A percentile compares a stretch with the other conserved stretches of the same genome.
Evolutionary conservation across 495 filamentous ascomycete genomes (phyloP).

Genomic region (Aspergillus bridgeri): DNA sequence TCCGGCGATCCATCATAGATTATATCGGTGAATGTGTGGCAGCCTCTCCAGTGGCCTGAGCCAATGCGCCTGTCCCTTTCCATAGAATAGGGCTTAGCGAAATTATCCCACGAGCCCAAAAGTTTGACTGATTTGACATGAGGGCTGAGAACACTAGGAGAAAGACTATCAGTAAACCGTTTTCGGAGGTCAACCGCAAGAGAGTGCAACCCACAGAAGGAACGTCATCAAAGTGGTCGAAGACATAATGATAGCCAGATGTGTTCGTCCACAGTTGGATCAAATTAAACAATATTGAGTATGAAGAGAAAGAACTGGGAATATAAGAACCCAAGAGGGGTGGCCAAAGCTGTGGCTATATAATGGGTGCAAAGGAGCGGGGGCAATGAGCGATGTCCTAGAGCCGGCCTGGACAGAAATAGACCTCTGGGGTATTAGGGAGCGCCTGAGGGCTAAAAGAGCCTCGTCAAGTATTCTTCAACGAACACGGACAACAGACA

Average conservation of each 20-base stretch:
- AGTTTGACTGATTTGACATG: constrained; percentile 71
- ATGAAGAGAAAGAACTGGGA: background rate
- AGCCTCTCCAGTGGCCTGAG: constrained; percentile 75
- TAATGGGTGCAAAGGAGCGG: constrained; percentile 2
- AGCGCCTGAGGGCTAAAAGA: background rate
- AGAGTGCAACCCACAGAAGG: constrained; percentile 59
- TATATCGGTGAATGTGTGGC: constrained; percentile 79
- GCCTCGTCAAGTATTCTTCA: background rate
- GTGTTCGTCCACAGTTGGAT: background rate
- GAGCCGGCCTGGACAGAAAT: constrained; percentile 17
- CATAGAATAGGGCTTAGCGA: constrained; percentile 71
- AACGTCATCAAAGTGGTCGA: constrained; percentile 76
- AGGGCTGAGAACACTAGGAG: constrained; percentile 58
- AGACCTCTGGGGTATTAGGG: background rate
- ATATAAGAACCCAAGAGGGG: background rate
- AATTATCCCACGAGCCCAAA: constrained; percentile 93
- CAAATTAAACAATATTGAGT: background rate
- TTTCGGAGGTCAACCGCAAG: background rate
- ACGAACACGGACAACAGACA: background rate
- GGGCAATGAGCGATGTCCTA: constrained; percentile 8
- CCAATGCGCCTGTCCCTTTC: constrained; percentile 69
- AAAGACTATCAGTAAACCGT: constrained; percentile 11
- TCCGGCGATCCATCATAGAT: constrained; percentile 68
- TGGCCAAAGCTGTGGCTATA: background rate
- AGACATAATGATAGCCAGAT: constrained; percentile 43